A percentile compares a stretch with the other conserved stretches of the same genome.
Conservation (phyloP, 805 yeast genomes). For the Lachancea dasiensis region DNA sequence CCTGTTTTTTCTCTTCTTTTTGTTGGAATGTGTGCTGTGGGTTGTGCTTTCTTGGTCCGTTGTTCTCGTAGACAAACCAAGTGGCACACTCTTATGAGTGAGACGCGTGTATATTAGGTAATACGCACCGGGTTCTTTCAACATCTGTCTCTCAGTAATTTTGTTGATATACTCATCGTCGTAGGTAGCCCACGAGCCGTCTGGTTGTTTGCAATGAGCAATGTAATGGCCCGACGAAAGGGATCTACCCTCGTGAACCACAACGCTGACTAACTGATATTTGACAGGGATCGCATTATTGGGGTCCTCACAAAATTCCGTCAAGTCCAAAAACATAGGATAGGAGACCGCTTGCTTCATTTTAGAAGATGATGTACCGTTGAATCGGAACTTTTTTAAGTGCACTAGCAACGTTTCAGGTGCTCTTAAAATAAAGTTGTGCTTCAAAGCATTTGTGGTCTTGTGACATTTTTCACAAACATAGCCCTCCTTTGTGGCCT, state of each 20-base stretch:
- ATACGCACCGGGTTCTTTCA: constrained; percentile 84
- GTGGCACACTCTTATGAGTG: constrained; percentile 45
- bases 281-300: constrained; percentile 37
- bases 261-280: constrained; percentile 75
- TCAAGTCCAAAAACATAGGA: constrained; percentile 68
- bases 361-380: constrained; percentile 72
- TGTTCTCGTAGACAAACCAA: not conserved
- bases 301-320: constrained; percentile 47
- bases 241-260: constrained; percentile 92
- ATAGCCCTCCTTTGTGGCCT: constrained; percentile 65
- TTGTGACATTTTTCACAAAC: constrained; percentile 81
- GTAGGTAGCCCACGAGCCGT: constrained; percentile 86
- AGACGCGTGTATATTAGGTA: constrained; percentile 78
- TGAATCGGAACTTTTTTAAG: constrained; percentile 84
- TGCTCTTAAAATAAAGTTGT: constrained; percentile 65
- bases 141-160: constrained; percentile 64
- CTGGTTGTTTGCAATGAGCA: constrained; percentile 87
- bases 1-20: constrained; percentile 24
- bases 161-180: constrained; percentile 86
- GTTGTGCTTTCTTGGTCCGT: not conserved
- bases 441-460: constrained; percentile 71
- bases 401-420: constrained; percentile 88
- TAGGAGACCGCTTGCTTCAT: constrained; percentile 82
- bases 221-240: constrained; percentile 90
- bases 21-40: constrained; percentile 1